phyloP scores from a whole-genome alignment of 208 protist species.

The Trypanosoma lewisi region DNA sequence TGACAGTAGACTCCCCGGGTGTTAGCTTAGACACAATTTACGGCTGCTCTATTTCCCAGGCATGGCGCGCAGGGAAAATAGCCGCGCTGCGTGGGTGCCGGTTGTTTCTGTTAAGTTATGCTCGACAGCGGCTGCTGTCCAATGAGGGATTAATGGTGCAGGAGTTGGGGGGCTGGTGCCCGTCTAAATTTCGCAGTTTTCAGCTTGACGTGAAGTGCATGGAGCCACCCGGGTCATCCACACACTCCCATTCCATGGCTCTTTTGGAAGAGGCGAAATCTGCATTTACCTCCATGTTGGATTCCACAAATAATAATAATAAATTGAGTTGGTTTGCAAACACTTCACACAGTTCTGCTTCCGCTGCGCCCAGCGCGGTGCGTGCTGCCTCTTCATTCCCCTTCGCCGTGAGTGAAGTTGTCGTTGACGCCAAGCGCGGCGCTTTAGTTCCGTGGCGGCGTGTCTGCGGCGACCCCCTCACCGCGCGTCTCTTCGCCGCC shows the following conservation, averaged over 20 bases:
- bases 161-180: conserved; percentile 24
- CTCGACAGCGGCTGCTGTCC: conserved; percentile 15
- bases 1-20: background rate
- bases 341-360: background rate
- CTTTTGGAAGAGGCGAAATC: conserved; percentile 16
- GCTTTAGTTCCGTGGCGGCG: conserved; percentile 5
- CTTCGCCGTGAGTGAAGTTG: conserved; percentile 16
- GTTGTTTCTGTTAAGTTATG: conserved; percentile 21
- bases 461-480: conserved; percentile 11
- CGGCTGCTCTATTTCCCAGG: conserved; percentile 14
- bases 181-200: conserved; percentile 19
- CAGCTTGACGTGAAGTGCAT: conserved; percentile 15
- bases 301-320: conserved; percentile 2
- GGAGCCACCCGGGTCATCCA: background rate
- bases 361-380: too few species aligned
- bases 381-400: background rate
- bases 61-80: background rate
- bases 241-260: background rate
- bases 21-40: conserved; percentile 10
- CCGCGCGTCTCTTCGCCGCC: conserved; percentile 14
- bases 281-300: background rate
- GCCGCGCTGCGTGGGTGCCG: background rate
- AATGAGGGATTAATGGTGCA: conserved; percentile 13
- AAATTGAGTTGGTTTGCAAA: conserved; percentile 3
- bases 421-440: conserved; percentile 4